A percentile compares a stretch with the other conserved stretches of the same genome.
These are phyloP conservation scores for Panaeolus cyanescens DNA, from an alignment of 768 basidiomycete species.

Conservation along the genomic window DNA sequence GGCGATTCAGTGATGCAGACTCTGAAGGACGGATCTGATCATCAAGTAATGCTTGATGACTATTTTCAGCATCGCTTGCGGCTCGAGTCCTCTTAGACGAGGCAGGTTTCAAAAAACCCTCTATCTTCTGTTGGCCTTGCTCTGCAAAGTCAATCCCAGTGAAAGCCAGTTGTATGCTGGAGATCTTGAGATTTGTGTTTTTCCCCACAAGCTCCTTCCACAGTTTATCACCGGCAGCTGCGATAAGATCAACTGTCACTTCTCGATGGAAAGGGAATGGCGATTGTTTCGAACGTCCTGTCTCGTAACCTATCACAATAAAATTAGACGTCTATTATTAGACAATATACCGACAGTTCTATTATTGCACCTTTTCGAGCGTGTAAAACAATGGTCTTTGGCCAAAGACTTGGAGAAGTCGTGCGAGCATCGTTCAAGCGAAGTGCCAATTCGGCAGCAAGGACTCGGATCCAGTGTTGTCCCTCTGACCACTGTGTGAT, in stretches of 20 bases:
- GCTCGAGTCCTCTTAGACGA: slow-evolving; percentile 34
- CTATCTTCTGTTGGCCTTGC: slow-evolving; percentile 82
- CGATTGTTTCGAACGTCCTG: slow-evolving; percentile 77
- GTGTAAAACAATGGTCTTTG: slow-evolving; percentile 85
- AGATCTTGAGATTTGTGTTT: slow-evolving; percentile 59
- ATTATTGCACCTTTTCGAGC: slow-evolving; percentile 61
- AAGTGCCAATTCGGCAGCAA: slow-evolving; percentile 87
- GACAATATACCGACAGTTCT: neutral
- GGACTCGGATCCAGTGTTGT: slow-evolving; percentile 87
- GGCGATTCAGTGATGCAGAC: slow-evolving; percentile 3
- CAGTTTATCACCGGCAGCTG: slow-evolving; percentile 73
- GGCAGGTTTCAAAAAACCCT: slow-evolving; percentile 72
- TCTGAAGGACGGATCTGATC: neutral
- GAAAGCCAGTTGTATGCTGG: slow-evolving; percentile 72
- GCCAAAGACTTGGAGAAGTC: slow-evolving; percentile 78
- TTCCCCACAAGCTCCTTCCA: slow-evolving; percentile 86
- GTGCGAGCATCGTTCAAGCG: slow-evolving; percentile 83
- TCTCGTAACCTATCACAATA: slow-evolving; percentile 55
- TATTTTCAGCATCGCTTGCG: neutral
- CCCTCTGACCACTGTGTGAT: slow-evolving; percentile 77
- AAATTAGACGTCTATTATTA: neutral
- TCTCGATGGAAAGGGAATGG: slow-evolving; percentile 84
- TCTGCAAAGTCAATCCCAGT: slow-evolving; percentile 76
- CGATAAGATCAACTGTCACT: slow-evolving; percentile 75
- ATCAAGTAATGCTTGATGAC: neutral